Percentiles rank a stretch among this genome's conserved stretches.
Evolutionary conservation across 148 eudicot species (phyloP).

Genomic region (Chenopodium formosanum): DNA sequence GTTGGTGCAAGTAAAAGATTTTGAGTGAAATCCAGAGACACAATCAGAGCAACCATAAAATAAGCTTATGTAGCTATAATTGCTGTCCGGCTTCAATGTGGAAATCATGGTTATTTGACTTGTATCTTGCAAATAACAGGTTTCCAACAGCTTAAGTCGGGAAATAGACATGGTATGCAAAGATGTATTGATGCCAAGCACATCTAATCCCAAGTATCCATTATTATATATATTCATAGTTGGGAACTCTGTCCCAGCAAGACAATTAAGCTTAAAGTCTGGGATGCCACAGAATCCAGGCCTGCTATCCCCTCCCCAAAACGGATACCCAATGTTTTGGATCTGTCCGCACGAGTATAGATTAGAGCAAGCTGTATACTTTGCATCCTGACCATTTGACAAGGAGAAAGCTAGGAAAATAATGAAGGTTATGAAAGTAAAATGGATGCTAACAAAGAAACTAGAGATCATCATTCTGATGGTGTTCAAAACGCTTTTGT

Average conservation of each 20-base stretch:
- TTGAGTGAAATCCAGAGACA: neutral
- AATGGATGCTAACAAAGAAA: neutral
- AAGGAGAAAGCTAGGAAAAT: neutral
- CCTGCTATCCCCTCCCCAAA: conserved; percentile 15
- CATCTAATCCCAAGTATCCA: neutral
- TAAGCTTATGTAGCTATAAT: conserved; percentile 2
- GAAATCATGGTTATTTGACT: neutral
- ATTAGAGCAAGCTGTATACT: conserved; percentile 7
- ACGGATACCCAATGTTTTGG: conserved; percentile 17
- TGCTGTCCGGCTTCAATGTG: neutral
- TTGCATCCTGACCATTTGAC: neutral
- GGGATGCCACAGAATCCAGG: conserved; percentile 17
- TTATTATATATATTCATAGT: neutral
- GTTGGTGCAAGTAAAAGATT: neutral
- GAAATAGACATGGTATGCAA: conserved; percentile 8
- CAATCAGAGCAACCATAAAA: conserved; percentile 9
- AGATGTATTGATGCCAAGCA: conserved; percentile 8
- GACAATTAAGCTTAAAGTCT: conserved; percentile 4
- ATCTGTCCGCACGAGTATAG: conserved; percentile 14
- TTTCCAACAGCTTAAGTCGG: neutral
- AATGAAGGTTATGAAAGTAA: neutral
- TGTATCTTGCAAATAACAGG: neutral
- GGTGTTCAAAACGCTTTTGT: neutral
- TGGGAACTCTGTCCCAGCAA: neutral
- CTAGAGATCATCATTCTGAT: neutral